phyloP scores from a whole-genome alignment of 1,139 yeast species.

The Taphrina pruni region DNA sequence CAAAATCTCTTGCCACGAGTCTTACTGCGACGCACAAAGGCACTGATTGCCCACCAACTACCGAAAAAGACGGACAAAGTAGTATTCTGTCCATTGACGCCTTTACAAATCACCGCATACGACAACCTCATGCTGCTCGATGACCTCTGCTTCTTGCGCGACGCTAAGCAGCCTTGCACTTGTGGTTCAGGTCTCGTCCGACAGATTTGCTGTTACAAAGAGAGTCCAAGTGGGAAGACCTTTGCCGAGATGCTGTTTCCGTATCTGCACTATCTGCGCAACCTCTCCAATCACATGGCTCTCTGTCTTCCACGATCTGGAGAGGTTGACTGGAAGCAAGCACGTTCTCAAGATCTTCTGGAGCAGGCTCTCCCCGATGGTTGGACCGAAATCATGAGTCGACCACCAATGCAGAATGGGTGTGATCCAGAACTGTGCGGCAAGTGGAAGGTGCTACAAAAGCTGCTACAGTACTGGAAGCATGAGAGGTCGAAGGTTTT shows the following conservation, averaged over 20 bases:
- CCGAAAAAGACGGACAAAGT: constrained; percentile 87
- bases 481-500: constrained; percentile 72
- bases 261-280: constrained; percentile 90
- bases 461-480: constrained; percentile 49
- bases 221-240: constrained; percentile 96
- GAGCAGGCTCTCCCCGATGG: constrained; percentile 43
- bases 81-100: constrained; percentile 89
- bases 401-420: constrained; percentile 43
- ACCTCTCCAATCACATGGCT: constrained; percentile 86
- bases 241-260: constrained; percentile 96
- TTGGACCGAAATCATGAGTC: constrained; percentile 34
- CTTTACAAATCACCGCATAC: constrained; percentile 93
- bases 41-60: constrained; percentile 77
- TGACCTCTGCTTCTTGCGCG: constrained; percentile 85
- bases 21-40: constrained; percentile 83
- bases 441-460: constrained; percentile 51
- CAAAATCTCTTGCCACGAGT: constrained; percentile 83
- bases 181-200: constrained; percentile 96
- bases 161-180: constrained; percentile 88
- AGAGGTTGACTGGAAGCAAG: constrained; percentile 65
- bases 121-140: constrained; percentile 88
- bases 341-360: constrained; percentile 61
- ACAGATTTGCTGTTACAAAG: constrained; percentile 93
- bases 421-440: constrained; percentile 48
- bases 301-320: constrained; percentile 66